Evolutionary conservation across 2,329 filamentous ascomycete genomes (phyloP), one percentile per base, ranked within the genome.

Genomic region (Cordyceps tenuipes): DNA sequence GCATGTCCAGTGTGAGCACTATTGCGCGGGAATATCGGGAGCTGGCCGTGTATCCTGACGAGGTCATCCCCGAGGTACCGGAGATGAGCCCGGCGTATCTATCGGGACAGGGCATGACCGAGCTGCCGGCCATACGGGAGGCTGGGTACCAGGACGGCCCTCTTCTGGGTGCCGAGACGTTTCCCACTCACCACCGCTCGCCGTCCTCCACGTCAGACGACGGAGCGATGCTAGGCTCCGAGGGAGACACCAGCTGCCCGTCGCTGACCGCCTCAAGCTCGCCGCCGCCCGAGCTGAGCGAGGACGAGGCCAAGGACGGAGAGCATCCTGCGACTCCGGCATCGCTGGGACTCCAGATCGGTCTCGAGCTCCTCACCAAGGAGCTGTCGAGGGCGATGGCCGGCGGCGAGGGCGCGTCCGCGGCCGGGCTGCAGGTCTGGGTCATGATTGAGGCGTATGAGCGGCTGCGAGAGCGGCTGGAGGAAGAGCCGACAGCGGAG

Each of bases 381-480:
- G 80, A 83, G 62, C 70, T 84, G 9, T 75, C 77, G 1, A 75
- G 76, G 0, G 76, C 76, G 0, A 64, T 79, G 44, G 58, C 68
- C 52, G 62, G 70, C 49, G 67, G 41, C 29, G 29, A 29, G 23
- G 17, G 68, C 60, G 44, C 63, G 3, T 72, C 77, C 41, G 72
- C 77, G 39, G 72, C 79, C 15, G 75, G 77, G 1, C 66, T 83
- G 46, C 81, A 83, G 65, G 68, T 83, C 19, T 79, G 78, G 76
- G 73, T 80, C 48, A 83, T 83, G 81, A 83, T 83, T 55, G 81
- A 83, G 64, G 80, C 81, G 3, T 83, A 83, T 64, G 80, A 83
- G 71, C 73, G 74, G 61, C 68, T 84, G 60, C 72, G 78, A 17
- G 77, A 82, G 48, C 75, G 76, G 64, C 66, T 83, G 0, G 65